Evolutionary conservation across 495 filamentous ascomycete species (phyloP).

Genomic region (Tetracladium setigerum): DNA sequence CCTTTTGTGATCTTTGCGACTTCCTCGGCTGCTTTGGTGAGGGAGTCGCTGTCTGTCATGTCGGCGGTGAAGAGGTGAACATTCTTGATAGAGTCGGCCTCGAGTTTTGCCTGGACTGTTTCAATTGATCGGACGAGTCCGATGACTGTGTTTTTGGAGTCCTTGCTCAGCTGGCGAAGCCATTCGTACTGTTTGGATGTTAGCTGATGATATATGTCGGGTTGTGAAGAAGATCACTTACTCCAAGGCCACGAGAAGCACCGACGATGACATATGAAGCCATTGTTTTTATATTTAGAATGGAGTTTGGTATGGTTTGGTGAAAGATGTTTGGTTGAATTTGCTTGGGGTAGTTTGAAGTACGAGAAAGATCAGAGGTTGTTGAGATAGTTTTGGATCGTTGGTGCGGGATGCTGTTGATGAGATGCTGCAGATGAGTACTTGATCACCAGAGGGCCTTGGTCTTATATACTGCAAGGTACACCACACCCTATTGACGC

Average conservation of each 20-base stretch:
- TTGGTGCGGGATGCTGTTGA: too few species aligned
- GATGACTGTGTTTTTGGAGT: conserved; percentile 16
- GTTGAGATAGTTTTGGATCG: too few species aligned
- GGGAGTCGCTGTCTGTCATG: conserved; percentile 26
- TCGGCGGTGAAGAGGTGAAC: conserved; percentile 31
- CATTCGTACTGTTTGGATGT: conserved; percentile 27
- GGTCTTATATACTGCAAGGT: too few species aligned
- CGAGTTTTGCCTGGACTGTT: conserved; percentile 20
- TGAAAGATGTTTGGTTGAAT: too few species aligned
- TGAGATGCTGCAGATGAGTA: too few species aligned
- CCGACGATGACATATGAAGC: conserved; percentile 31
- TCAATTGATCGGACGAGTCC: conserved; percentile 19
- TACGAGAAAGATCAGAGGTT: too few species aligned
- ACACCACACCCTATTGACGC: too few species aligned
- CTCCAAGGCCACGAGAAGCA: conserved; percentile 29
- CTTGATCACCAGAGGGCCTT: too few species aligned
- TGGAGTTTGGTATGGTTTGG: background rate
- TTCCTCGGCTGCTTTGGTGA: conserved; percentile 22
- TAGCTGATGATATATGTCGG: background rate
- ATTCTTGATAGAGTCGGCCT: conserved; percentile 21
- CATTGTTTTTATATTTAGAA: conserved; percentile 18
- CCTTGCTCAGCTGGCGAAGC: conserved; percentile 21
- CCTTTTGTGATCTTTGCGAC: conserved; percentile 22
- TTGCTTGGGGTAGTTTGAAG: too few species aligned
- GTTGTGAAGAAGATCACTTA: conserved; percentile 15